A percentile compares a stretch with the other conserved stretches of the same genome.
phyloP scores from a whole-genome alignment of 192 early-diverging fungal species.

The Fimicolochytrium jonesii region DNA sequence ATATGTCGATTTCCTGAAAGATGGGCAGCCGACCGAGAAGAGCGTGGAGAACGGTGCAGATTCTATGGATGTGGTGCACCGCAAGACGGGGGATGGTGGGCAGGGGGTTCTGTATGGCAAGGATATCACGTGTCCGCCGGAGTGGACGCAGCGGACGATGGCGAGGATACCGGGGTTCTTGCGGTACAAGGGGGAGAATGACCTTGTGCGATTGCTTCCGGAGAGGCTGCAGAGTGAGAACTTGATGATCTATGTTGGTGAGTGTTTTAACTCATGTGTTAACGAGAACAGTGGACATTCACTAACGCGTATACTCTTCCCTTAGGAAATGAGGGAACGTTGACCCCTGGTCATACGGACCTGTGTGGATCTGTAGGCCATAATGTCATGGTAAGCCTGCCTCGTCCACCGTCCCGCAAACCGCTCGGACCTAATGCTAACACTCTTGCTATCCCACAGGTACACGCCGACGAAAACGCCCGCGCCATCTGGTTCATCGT shows the following conservation, averaged over 20 bases:
- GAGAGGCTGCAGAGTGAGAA: slow-evolving; percentile 13
- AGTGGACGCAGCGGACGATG: slow-evolving; percentile 10
- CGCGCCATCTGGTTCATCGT: slow-evolving; percentile 30
- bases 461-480: slow-evolving; percentile 11
- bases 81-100: too few relatives aligned
- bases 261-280: not conserved
- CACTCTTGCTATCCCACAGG: too few relatives aligned
- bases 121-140: slow-evolving; percentile 20
- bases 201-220: slow-evolving; percentile 17
- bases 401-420: too few relatives aligned
- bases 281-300: not conserved
- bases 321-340: slow-evolving; percentile 19
- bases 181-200: slow-evolving; percentile 21
- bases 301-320: not conserved
- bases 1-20: slow-evolving; percentile 5
- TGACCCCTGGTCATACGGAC: slow-evolving; percentile 34
- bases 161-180: slow-evolving; percentile 16
- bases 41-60: too few relatives aligned
- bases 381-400: slow-evolving; percentile 37
- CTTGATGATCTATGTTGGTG: slow-evolving; percentile 22
- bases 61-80: too few relatives aligned
- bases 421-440: too few relatives aligned
- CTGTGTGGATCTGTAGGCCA: slow-evolving; percentile 33
- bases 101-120: slow-evolving; percentile 20
- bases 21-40: slow-evolving; percentile 3